Percentiles rank a stretch among this genome's conserved stretches.
These are phyloP conservation scores for Leccinum insolens DNA, from an alignment of 1,284 basidiomycete species.

Conservation along the genomic window DNA sequence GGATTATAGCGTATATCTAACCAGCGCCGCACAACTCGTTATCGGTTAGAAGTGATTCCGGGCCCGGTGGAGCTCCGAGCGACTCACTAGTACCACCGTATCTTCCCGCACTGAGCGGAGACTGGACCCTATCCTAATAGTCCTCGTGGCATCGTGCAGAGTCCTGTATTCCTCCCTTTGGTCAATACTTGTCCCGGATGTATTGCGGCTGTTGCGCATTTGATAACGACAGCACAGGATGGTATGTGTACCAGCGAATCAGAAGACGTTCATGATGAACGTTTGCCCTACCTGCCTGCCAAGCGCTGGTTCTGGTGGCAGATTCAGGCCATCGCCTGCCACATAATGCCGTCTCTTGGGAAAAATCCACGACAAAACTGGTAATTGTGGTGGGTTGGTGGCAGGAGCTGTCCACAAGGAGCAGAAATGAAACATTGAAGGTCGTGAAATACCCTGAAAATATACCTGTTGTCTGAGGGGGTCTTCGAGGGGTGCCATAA, in stretches of 20 bases:
- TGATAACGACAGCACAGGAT: background rate
- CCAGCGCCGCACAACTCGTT: no score
- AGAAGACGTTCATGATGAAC: background rate
- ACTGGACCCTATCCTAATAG: slow-evolving; percentile 6
- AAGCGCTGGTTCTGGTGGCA: background rate
- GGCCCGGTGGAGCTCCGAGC: no score
- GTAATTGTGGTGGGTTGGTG: background rate
- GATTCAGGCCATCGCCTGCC: slow-evolving; percentile 6
- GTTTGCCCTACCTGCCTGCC: background rate
- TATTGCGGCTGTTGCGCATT: background rate
- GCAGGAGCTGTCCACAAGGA: background rate
- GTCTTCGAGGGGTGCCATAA: slow-evolving; percentile 3
- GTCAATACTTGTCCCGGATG: no score
- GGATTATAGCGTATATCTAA: no score
- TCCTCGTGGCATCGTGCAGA: slow-evolving; percentile 2
- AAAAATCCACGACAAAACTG: background rate
- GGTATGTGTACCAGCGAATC: background rate
- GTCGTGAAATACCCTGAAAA: background rate
- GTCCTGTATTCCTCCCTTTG: no score
- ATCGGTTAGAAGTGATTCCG: no score
- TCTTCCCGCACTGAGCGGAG: no score
- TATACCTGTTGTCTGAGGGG: background rate
- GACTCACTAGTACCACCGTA: no score
- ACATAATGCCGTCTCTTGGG: background rate
- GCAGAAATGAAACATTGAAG: background rate